Conservation (phyloP, 2,329 filamentous ascomycete genomes). For the Trichoderma breve region DNA sequence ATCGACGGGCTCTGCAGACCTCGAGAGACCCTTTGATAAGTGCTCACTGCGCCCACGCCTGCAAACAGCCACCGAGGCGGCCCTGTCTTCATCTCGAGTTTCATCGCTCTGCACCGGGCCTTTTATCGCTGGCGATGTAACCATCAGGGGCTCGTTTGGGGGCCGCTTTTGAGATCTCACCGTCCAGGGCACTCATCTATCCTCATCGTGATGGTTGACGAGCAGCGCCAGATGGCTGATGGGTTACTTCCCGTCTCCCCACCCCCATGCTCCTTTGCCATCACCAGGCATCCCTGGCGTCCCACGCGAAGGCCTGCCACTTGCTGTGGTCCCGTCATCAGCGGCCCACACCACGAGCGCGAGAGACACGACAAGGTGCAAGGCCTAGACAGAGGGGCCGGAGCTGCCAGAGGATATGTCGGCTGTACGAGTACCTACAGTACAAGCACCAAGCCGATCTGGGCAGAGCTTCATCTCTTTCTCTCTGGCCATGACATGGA, state of each 20-base stretch:
- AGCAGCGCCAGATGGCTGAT: slow-evolving; percentile 23
- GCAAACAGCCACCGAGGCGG: neutral
- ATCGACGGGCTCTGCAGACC: neutral
- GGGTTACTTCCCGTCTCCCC: slow-evolving; percentile 28
- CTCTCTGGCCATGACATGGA: neutral
- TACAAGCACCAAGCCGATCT: slow-evolving; percentile 12
- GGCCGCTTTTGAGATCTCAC: slow-evolving; percentile 25
- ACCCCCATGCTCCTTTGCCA: slow-evolving; percentile 23
- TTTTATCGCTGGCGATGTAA: slow-evolving; percentile 28
- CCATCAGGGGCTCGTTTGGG: slow-evolving; percentile 25
- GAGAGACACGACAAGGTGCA: slow-evolving; percentile 2
- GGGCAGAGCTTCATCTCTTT: slow-evolving; percentile 4
- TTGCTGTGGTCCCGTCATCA: slow-evolving; percentile 1
- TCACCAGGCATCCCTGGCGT: slow-evolving; percentile 18
- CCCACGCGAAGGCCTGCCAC: slow-evolving; percentile 20
- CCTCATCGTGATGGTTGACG: slow-evolving; percentile 18
- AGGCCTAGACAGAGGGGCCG: neutral
- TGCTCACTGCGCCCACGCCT: neutral
- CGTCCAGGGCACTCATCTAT: slow-evolving; percentile 10
- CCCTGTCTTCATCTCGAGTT: slow-evolving; percentile 13
- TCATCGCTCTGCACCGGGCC: slow-evolving; percentile 25
- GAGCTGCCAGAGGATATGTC: neutral
- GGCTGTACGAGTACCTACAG: neutral
- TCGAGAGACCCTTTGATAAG: neutral
- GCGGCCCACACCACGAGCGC: slow-evolving; percentile 4